These are phyloP conservation scores for Pogostemon cablin DNA, from an alignment of 257 asterid species.

Conservation along the genomic window DNA sequence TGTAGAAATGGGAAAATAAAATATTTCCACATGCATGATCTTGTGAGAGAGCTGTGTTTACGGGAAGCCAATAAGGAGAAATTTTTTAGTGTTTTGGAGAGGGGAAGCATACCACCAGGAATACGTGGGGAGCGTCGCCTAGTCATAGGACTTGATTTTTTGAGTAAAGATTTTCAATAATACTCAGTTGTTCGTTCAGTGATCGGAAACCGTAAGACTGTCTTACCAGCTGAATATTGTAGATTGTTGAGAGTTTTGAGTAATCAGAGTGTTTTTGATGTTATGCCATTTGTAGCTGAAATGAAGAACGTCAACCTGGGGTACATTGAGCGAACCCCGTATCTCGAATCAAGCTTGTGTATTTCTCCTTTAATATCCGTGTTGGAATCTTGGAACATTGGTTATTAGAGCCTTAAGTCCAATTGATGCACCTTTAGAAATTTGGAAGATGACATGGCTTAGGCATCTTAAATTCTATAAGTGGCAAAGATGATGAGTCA, in stretches of 20 bases:
- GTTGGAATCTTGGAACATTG: slow-evolving; percentile 18
- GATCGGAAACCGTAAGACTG: not conserved
- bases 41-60: slow-evolving; percentile 11
- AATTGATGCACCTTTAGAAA: not conserved
- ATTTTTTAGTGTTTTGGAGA: not conserved
- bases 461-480: slow-evolving; percentile 6
- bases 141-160: not conserved
- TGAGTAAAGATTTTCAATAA: not conserved
- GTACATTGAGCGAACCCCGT: not conserved
- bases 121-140: too few relatives aligned
- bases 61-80: not conserved
- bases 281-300: not conserved
- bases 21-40: not conserved
- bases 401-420: not conserved
- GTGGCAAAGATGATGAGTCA: not conserved
- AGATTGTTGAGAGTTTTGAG: not conserved
- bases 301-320: slow-evolving; percentile 8
- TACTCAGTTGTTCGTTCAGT: not conserved
- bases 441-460: slow-evolving; percentile 24
- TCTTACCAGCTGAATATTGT: not conserved
- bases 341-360: too few relatives aligned
- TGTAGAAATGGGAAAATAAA: not conserved
- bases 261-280: too few relatives aligned
- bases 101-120: not conserved
- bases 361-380: not conserved